Base-by-base conservation (phyloP, 2,329 filamentous ascomycete genomes). In the Exophiala sp. region DNA sequence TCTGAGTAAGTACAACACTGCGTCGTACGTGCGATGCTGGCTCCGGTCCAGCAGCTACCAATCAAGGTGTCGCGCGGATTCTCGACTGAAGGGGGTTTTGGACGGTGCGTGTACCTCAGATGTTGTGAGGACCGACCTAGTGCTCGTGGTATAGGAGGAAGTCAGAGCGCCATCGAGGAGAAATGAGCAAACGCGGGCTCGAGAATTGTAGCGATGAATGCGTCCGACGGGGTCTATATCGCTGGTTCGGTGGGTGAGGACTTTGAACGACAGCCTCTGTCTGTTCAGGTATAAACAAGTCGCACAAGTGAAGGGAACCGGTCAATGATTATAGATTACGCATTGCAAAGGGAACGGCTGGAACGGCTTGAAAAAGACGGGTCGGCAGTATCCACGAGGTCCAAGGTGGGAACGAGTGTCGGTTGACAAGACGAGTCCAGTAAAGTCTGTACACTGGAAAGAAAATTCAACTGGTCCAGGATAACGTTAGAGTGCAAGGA, bases 301-400 rank as follows among this genome's bases (percentile, higher is more conserved):
- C 18, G 24, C 3, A 29, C 2, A n/a, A 43, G 21, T 1, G 21
- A 43, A 29, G 20, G 20, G 41, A 32, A 43, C 21, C 41, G 12
- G 41, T 14, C 41, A 43, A 24, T 24, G 20, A 24, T 32, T 24
- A 43, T 29, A 29, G 41, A 24, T 43, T 43, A 43, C 29, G 41
- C 21, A 43, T 43, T 14, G 18, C 24, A 24, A 43, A 43, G 12
- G 16, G 16, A 47, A 50, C 10, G 43, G 43, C 16, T 46, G 24
- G 14, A 46, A 14, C 29, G 33, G 43, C 24, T 46, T 18, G 29
- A 10, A 46, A 36, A 46, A 45, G 33, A 29, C 45, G 40, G 48
- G 29, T 39, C 18, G 34, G 24, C 20, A 29, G 42, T 20, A 40
- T 40, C 50, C 34, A 44, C 33, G 42, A 24, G 42, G 18, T 33